Evolutionary conservation across 306 rosid genomes (phyloP).

Genomic region (Notholithocarpus densiflorus): DNA sequence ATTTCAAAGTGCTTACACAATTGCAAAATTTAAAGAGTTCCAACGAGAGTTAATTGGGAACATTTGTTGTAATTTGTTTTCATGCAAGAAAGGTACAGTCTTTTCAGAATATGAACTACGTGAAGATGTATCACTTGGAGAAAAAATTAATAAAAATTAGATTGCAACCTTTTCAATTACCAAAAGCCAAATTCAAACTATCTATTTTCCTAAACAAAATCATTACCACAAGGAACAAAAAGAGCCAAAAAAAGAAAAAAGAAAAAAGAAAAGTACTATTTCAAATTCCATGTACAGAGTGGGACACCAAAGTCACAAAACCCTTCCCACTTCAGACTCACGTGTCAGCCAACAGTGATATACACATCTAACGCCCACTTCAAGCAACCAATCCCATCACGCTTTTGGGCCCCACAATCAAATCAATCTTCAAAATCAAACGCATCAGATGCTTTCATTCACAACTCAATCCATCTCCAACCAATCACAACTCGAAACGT

Average conservation of each 20-base stretch:
- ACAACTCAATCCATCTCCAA: background rate
- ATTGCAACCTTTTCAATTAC: too few species aligned
- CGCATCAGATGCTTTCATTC: background rate
- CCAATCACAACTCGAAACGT: background rate
- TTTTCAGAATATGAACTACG: too few species aligned
- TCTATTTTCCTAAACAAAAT: too few species aligned
- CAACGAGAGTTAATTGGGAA: background rate
- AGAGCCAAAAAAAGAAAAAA: too few species aligned
- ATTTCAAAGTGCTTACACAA: constrained; percentile 6
- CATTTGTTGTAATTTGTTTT: constrained; percentile 9
- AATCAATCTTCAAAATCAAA: background rate
- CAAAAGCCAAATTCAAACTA: too few species aligned
- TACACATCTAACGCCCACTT: background rate
- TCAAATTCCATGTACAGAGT: background rate
- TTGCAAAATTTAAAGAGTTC: constrained; percentile 14
- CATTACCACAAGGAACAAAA: too few species aligned
- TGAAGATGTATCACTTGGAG: too few species aligned
- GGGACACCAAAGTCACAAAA: background rate
- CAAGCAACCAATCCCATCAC: background rate
- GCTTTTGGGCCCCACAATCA: background rate
- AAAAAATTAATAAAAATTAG: too few species aligned
- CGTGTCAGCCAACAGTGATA: background rate
- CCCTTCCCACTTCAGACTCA: background rate
- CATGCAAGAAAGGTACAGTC: too few species aligned
- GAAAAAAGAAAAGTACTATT: too few species aligned